These are phyloP conservation scores for Sporothrix globosa DNA, from an alignment of 2,329 filamentous ascomycete species.

Conservation along the genomic window DNA sequence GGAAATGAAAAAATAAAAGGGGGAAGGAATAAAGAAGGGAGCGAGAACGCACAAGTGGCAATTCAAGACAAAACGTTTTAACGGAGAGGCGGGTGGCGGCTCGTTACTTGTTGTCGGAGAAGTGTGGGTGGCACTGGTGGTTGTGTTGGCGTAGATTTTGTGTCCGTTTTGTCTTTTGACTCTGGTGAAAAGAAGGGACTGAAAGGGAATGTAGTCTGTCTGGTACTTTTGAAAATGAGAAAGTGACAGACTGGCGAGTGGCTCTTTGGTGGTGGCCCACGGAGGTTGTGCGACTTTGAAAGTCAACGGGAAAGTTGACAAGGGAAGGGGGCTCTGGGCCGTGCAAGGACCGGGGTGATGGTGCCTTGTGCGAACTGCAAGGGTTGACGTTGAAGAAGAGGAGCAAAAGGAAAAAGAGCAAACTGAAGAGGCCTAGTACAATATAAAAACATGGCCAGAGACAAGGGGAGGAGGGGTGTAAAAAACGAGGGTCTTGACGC, in stretches of 20 bases:
- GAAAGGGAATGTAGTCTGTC: neutral
- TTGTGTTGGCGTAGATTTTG: constrained; percentile 14
- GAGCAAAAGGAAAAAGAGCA: constrained; percentile 29
- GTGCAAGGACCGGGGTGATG: constrained; percentile 45
- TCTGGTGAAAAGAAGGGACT: neutral
- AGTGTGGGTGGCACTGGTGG: constrained; percentile 33
- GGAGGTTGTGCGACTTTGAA: constrained; percentile 56
- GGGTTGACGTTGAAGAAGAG: constrained; percentile 42
- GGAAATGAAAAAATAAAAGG: neutral
- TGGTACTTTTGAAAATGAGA: constrained; percentile 33
- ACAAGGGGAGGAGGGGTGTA: constrained; percentile 42
- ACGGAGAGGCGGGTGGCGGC: constrained; percentile 35
- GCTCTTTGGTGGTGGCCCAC: constrained; percentile 47
- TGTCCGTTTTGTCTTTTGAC: neutral
- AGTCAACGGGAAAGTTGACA: constrained; percentile 50
- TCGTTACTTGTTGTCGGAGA: constrained; percentile 34
- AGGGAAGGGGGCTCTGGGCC: constrained; percentile 39
- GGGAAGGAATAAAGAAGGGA: neutral
- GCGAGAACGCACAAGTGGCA: constrained; percentile 29
- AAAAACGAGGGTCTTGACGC: neutral
- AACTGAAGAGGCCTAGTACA: neutral
- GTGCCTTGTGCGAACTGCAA: constrained; percentile 38
- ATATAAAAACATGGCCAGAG: constrained; percentile 1
- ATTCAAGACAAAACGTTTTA: constrained; percentile 36
- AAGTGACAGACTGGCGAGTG: constrained; percentile 37